Conservation (phyloP, 2,329 filamentous ascomycete genomes). For the Teratosphaeria gauchensis region DNA sequence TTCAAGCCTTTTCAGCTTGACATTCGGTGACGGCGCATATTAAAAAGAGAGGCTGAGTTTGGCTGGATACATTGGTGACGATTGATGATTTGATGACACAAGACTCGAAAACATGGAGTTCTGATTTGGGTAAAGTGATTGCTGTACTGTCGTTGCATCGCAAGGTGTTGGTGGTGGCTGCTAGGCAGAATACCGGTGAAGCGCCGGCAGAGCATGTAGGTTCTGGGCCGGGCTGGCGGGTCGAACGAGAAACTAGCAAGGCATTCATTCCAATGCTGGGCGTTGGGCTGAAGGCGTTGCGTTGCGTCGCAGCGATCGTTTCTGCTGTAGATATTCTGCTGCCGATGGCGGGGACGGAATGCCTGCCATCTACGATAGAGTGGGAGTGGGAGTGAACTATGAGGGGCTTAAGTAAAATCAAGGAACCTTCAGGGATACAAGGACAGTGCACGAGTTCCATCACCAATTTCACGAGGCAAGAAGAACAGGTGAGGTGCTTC, state of each 20-base stretch:
- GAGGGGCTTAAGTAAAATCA: background rate
- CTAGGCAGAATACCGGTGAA: background rate
- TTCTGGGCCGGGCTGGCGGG: too few relatives aligned
- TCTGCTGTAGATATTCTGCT: background rate
- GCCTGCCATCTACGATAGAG: background rate
- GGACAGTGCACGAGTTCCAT: too few relatives aligned
- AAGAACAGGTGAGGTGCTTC: too few relatives aligned
- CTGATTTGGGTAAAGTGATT: background rate
- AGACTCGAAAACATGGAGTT: background rate
- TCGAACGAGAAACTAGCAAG: background rate
- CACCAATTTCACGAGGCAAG: too few relatives aligned
- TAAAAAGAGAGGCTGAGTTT: background rate
- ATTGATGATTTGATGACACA: background rate
- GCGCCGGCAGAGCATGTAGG: background rate
- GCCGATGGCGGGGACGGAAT: background rate
- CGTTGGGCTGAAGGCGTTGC: background rate
- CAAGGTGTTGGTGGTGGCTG: background rate
- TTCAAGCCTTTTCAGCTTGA: constrained; percentile 83
- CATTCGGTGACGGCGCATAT: constrained; percentile 49
- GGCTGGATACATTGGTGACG: background rate
- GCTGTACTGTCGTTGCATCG: background rate
- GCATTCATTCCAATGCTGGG: background rate
- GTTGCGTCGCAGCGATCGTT: background rate
- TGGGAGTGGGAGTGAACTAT: background rate
- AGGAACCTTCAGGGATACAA: too few relatives aligned